A percentile compares a stretch with the other conserved stretches of the same genome.
Conservation (phyloP, 2,329 filamentous ascomycete genomes). For the Allantophomopsis cytisporea region DNA sequence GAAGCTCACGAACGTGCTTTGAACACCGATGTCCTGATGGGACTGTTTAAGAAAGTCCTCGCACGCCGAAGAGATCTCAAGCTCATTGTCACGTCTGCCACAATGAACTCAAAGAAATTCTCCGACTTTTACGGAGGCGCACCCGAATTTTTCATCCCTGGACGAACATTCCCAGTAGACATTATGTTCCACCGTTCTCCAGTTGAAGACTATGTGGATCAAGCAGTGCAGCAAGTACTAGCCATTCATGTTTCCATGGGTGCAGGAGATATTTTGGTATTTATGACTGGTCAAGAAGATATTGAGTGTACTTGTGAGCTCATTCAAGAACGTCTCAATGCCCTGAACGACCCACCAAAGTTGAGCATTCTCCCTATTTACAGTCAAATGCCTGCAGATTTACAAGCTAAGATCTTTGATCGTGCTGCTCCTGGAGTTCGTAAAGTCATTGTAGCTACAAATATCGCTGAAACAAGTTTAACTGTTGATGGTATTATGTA, state of each 20-base stretch:
- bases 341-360: conserved; percentile 88
- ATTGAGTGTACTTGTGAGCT: conserved; percentile 95
- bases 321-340: conserved; percentile 71
- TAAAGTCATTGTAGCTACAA: conserved; percentile 96
- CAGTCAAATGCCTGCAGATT: conserved; percentile 97
- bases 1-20: conserved; percentile 94
- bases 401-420: conserved; percentile 97
- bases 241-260: conserved; percentile 95
- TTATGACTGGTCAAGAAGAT: conserved; percentile 99
- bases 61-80: conserved; percentile 83
- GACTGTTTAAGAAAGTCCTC: conserved; percentile 92
- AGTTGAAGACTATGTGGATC: conserved; percentile 95
- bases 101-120: conserved; percentile 96
- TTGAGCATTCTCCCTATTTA: conserved; percentile 94
- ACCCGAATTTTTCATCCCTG: conserved; percentile 92
- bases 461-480: conserved; percentile 95
- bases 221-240: conserved; percentile 88
- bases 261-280: conserved; percentile 85
- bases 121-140: conserved; percentile 93
- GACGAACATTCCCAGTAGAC: conserved; percentile 92
- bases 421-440: conserved; percentile 78
- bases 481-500: conserved; percentile 99
- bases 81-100: conserved; percentile 93
- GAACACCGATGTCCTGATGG: conserved; percentile 96
- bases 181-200: conserved; percentile 91